phyloP scores from a whole-genome alignment of 2,329 filamentous ascomycete species.

The Nothopassalora personata region DNA sequence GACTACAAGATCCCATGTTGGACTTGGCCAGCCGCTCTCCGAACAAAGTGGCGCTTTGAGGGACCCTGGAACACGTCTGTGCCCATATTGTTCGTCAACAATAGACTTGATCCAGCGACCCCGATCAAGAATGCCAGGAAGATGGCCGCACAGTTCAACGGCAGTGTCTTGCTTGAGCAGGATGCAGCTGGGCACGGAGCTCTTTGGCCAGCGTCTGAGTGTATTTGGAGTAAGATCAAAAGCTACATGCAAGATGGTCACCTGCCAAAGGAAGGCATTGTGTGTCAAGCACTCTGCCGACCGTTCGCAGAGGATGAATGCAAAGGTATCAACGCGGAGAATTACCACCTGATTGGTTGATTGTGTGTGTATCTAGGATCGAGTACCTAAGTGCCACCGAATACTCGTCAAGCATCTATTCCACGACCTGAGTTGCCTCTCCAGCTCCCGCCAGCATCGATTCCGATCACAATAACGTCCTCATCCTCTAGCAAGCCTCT shows the following conservation, averaged over 20 bases:
- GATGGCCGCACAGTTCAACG: constrained; percentile 33
- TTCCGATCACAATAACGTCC: too few species aligned
- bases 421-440: not conserved
- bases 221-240: constrained; percentile 27
- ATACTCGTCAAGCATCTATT: not conserved
- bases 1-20: constrained; percentile 22
- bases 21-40: constrained; percentile 18
- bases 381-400: not conserved
- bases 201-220: constrained; percentile 22
- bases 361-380: not conserved
- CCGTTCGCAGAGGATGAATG: constrained; percentile 12
- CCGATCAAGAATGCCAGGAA: constrained; percentile 29
- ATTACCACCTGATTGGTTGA: constrained; percentile 3
- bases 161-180: constrained; percentile 30
- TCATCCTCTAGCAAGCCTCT: not conserved
- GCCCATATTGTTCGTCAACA: constrained; percentile 20
- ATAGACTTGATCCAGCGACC: constrained; percentile 32
- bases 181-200: constrained; percentile 31
- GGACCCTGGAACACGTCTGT: constrained; percentile 16
- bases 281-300: constrained; percentile 22
- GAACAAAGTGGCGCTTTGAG: constrained; percentile 20
- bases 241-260: constrained; percentile 31
- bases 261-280: constrained; percentile 25
- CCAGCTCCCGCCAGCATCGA: not conserved
- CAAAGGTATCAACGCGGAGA: constrained; percentile 7